A percentile compares a stretch with the other conserved stretches of the same genome.
Evolutionary conservation across 495 filamentous ascomycete species (phyloP).

Genomic region (Podospora comata): DNA sequence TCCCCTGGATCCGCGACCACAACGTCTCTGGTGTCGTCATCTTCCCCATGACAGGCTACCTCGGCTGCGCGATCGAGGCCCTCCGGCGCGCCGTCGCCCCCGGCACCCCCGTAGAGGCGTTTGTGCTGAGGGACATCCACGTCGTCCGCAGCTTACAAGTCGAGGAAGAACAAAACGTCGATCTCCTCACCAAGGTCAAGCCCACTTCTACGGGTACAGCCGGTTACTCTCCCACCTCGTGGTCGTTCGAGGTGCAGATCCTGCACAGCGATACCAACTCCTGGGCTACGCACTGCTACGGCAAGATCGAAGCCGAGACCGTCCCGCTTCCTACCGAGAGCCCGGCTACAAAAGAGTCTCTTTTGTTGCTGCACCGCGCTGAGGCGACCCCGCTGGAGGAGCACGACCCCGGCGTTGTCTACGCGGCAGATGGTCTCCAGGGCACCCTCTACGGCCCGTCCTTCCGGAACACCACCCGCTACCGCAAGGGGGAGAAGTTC

Average conservation of each 20-base stretch:
- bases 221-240: neutral
- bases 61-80: slow-evolving; percentile 1
- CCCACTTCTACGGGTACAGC: neutral
- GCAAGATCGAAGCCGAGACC: neutral
- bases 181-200: neutral
- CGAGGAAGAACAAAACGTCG: neutral
- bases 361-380: neutral
- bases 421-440: neutral
- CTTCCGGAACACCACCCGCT: slow-evolving; percentile 1
- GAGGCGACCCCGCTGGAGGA: neutral
- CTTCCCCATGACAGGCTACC: slow-evolving; percentile 5
- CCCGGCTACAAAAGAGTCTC: neutral
- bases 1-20: slow-evolving; percentile 7
- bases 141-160: neutral
- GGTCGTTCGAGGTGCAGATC: neutral
- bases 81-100: neutral
- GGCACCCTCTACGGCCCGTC: neutral
- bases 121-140: neutral
- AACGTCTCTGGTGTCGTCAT: neutral
- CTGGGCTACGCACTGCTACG: neutral
- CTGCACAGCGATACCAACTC: neutral
- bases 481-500: neutral
- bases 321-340: neutral
- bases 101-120: neutral
- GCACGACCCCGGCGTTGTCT: neutral